Evolutionary conservation across 495 filamentous ascomycete species (phyloP).

Genomic region (Neurospora africana): DNA sequence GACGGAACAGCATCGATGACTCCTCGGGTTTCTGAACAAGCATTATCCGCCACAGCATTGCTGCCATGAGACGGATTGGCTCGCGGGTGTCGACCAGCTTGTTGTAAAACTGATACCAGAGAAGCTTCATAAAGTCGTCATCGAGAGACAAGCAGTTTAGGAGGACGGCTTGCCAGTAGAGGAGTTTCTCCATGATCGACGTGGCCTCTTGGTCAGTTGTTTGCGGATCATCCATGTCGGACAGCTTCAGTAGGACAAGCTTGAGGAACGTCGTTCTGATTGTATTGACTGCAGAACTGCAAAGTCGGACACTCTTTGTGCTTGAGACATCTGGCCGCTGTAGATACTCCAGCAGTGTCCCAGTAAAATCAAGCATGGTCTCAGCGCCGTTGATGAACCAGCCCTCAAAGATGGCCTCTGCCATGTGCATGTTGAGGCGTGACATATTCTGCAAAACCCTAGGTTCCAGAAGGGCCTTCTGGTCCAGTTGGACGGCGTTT

Average conservation of each 20-base stretch:
- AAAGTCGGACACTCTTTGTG: constrained; percentile 79
- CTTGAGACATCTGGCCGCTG: constrained; percentile 72
- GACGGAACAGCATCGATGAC: constrained; percentile 56
- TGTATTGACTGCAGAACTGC: constrained; percentile 62
- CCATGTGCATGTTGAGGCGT: constrained; percentile 65
- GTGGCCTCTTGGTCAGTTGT: constrained; percentile 47
- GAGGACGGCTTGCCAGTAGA: constrained; percentile 91
- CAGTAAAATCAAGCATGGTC: constrained; percentile 76
- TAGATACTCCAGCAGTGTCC: constrained; percentile 72
- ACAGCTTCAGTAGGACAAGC: constrained; percentile 67
- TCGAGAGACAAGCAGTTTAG: constrained; percentile 66
- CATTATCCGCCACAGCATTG: constrained; percentile 78
- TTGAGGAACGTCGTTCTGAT: constrained; percentile 68
- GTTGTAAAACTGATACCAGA: constrained; percentile 84
- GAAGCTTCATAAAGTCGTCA: constrained; percentile 62
- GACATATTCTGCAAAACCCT: constrained; percentile 77
- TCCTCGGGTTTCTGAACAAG: constrained; percentile 90
- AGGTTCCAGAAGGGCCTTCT: constrained; percentile 65
- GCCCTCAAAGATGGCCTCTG: constrained; percentile 87
- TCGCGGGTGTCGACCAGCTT: constrained; percentile 58
- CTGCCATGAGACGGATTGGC: constrained; percentile 63
- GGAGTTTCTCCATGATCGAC: constrained; percentile 66
- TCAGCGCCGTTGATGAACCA: constrained; percentile 87
- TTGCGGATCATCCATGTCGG: constrained; percentile 62
- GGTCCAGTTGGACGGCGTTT: constrained; percentile 57